phyloP scores from a whole-genome alignment of 805 yeast genomes.

The Debaryomyces maramus region DNA sequence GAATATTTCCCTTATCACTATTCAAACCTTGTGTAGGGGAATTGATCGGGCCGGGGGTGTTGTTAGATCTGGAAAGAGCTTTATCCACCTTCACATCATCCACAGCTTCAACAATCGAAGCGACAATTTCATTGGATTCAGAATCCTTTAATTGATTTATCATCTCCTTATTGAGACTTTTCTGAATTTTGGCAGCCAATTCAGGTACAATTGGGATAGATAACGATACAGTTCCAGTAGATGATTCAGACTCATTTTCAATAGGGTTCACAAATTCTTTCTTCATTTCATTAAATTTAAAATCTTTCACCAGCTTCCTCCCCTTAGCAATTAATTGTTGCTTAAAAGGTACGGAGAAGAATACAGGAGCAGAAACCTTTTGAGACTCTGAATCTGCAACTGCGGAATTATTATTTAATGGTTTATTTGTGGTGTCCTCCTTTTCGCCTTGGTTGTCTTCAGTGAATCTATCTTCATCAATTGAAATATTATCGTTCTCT shows the following conservation, averaged over 20 bases:
- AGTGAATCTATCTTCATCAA: slow-evolving; percentile 21
- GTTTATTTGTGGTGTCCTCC: slow-evolving; percentile 1
- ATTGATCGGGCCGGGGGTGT: slow-evolving; percentile 1
- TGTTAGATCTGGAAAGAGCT: background rate
- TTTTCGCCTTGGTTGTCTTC: slow-evolving; percentile 3
- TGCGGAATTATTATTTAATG: background rate
- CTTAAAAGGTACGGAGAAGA: slow-evolving; percentile 24
- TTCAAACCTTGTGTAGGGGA: slow-evolving; percentile 1
- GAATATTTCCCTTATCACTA: slow-evolving; percentile 1
- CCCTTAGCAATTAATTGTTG: slow-evolving; percentile 22
- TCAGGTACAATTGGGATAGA: slow-evolving; percentile 28
- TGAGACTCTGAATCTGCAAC: slow-evolving; percentile 5
- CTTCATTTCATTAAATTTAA: slow-evolving; percentile 4
- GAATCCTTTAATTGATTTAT: slow-evolving; percentile 13
- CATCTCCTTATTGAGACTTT: slow-evolving; percentile 20
- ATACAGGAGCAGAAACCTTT: background rate
- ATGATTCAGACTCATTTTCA: slow-evolving; percentile 3
- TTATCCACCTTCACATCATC: background rate
- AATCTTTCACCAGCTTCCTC: slow-evolving; percentile 11
- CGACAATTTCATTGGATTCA: slow-evolving; percentile 1
- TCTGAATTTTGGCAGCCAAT: slow-evolving; percentile 22
- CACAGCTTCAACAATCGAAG: background rate
- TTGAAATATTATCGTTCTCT: slow-evolving; percentile 23
- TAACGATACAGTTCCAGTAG: slow-evolving; percentile 5
- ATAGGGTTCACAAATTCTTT: slow-evolving; percentile 2